phyloP scores from a whole-genome alignment of 2,329 filamentous ascomycete genomes.

The Dactylellina sp. region DNA sequence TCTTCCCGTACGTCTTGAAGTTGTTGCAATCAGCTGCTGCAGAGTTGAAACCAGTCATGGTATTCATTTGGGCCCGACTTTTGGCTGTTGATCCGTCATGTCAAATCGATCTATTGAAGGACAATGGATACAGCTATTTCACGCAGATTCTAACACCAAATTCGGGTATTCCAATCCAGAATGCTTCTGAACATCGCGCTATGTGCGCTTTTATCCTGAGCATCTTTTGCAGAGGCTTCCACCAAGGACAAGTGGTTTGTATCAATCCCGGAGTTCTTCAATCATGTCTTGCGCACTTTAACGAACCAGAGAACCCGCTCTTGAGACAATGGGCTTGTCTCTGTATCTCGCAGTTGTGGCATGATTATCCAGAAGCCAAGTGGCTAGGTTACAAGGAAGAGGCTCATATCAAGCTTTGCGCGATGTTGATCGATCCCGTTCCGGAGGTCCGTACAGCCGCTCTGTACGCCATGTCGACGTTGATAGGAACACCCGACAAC shows the following conservation, averaged over 20 bases:
- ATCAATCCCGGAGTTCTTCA: conserved; percentile 88
- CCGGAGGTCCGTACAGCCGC: conserved; percentile 94
- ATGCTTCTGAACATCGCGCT: conserved; percentile 92
- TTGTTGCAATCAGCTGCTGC: conserved; percentile 92
- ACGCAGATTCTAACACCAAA: conserved; percentile 88
- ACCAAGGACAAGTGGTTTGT: conserved; percentile 89
- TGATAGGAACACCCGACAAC: conserved; percentile 91
- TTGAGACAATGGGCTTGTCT: conserved; percentile 95
- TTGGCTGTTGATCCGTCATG: conserved; percentile 94
- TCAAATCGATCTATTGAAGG: conserved; percentile 92
- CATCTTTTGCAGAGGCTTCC: conserved; percentile 96
- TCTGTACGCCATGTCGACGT: conserved; percentile 91
- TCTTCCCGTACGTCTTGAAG: conserved; percentile 99
- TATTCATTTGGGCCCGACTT: conserved; percentile 98
- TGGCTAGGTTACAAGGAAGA: conserved; percentile 93
- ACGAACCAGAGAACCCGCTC: conserved; percentile 86
- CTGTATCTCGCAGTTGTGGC: conserved; percentile 94
- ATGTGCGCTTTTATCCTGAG: conserved; percentile 99
- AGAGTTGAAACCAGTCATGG: conserved; percentile 97
- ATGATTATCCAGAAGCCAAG: conserved; percentile 89
- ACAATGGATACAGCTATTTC: conserved; percentile 97
- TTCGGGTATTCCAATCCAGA: conserved; percentile 84
- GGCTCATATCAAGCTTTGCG: conserved; percentile 83
- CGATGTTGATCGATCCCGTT: conserved; percentile 83
- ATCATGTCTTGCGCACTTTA: conserved; percentile 86